These are phyloP conservation scores for Neovahlkampfia damariscottae DNA, from an alignment of 78 protist genomes.

Conservation along the genomic window DNA sequence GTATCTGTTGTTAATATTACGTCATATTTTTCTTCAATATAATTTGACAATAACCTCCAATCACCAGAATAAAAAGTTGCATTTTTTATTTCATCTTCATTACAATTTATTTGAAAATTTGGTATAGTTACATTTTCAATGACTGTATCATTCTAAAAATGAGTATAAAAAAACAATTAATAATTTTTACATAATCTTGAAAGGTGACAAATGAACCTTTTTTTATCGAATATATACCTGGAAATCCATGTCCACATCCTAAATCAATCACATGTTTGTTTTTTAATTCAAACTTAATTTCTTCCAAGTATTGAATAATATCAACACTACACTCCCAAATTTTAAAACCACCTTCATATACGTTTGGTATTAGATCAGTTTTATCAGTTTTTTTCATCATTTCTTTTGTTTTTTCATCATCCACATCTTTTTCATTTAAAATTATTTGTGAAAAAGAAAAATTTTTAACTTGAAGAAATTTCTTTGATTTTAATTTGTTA, in stretches of 20 bases:
- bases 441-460: no score
- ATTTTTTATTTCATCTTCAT: neutral
- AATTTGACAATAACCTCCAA: no score
- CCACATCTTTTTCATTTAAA: no score
- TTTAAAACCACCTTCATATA: constrained; percentile 10
- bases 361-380: neutral
- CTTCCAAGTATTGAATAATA: neutral
- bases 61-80: no score
- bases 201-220: neutral
- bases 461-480: no score
- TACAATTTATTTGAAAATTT: neutral
- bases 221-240: neutral
- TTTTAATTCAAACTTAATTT: neutral
- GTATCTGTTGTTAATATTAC: neutral
- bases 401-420: no score
- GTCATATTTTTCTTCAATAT: neutral
- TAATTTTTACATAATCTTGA: no score
- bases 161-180: no score
- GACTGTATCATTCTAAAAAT: neutral
- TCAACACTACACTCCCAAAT: constrained; percentile 8
- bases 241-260: constrained; percentile 8
- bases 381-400: no score
- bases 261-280: neutral
- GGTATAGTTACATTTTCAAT: neutral
- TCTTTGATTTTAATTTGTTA: no score